These are phyloP conservation scores for Sporothrix luriei DNA, from an alignment of 2,329 filamentous ascomycete species.

Conservation along the genomic window DNA sequence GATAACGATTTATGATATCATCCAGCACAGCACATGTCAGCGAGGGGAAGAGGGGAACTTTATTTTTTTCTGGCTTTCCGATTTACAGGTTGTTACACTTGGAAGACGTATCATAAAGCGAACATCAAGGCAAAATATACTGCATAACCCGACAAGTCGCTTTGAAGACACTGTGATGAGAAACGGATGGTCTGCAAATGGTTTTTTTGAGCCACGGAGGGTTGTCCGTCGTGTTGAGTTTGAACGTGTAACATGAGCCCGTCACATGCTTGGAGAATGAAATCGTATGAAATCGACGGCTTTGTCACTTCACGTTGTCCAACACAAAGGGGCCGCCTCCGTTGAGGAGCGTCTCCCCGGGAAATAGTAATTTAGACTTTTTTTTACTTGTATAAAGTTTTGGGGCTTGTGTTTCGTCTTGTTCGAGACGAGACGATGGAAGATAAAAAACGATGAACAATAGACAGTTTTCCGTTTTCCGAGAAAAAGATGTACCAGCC, in stretches of 20 bases:
- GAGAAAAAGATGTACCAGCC: slow-evolving; percentile 35
- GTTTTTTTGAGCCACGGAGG: too few relatives aligned
- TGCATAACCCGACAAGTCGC: neutral
- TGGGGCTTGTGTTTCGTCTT: slow-evolving; percentile 17
- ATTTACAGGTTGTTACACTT: neutral
- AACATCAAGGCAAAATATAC: neutral
- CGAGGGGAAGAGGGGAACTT: neutral
- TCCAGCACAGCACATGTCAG: slow-evolving; percentile 14
- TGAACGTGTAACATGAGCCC: too few relatives aligned
- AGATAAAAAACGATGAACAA: slow-evolving; percentile 32
- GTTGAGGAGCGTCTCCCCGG: neutral
- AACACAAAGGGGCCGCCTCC: too few relatives aligned
- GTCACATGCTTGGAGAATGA: too few relatives aligned
- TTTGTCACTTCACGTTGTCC: too few relatives aligned
- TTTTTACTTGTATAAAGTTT: slow-evolving; percentile 30
- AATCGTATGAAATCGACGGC: too few relatives aligned
- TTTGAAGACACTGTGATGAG: too few relatives aligned
- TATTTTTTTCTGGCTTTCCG: too few relatives aligned
- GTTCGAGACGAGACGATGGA: slow-evolving; percentile 21
- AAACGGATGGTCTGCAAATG: too few relatives aligned
- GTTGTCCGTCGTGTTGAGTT: too few relatives aligned
- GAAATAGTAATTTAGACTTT: slow-evolving; percentile 27
- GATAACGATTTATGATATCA: slow-evolving; percentile 29
- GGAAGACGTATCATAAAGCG: neutral
- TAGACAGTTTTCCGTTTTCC: slow-evolving; percentile 35